Evolutionary conservation across 2,329 filamentous ascomycete species (phyloP), one percentile per base, ranked within the genome.

Genomic region (Arthroderma sp.): DNA sequence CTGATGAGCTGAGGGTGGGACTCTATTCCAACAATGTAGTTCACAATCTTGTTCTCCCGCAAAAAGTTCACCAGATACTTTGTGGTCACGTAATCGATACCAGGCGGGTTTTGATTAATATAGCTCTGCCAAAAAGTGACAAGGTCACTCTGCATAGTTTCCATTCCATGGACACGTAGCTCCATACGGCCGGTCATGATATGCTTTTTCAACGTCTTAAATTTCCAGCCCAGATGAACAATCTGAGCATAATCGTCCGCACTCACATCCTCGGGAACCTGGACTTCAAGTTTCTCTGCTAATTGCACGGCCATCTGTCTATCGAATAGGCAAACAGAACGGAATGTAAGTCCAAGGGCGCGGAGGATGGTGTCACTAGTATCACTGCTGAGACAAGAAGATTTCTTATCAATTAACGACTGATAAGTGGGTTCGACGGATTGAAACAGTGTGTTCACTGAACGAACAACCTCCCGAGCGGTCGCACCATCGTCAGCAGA

Each of bases 1-100:
- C 75, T 72, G 15, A 93, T 91, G 43, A 96, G 78, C 57, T 94
- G 87, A 1, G 88, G 86, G 57, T 96, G 91, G 30, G 89, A 95
- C 45, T 87, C 87, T 9, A 89, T 80, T 1, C 89, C 85, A 42
- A 95, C 75, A 38, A 98, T 79, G 61, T 95, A 96, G 47, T 87
- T 78, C 27, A 94, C 76, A 28, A 96, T 69, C 43, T 80, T 78
- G 34, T 82, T 81, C 5, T 72, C 66, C 10, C 81, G 70, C 31
- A 96, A 68, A 51, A 84, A 81, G 27, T 75, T 69, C 4, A 84
- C 78, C 43, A 93, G 67, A 53, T 82, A 81, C 8, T 74, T 70
- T 50, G 89, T 68, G 40, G 85, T 69, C 1, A 73, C 70, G 53
- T 72, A 67, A 37, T 67, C 59, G 31, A 60, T 55, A n/a, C 58